A percentile compares a stretch with the other conserved stretches of the same genome.
phyloP scores from a whole-genome alignment of 2,329 filamentous ascomycete species.

The Fusarium succisae region DNA sequence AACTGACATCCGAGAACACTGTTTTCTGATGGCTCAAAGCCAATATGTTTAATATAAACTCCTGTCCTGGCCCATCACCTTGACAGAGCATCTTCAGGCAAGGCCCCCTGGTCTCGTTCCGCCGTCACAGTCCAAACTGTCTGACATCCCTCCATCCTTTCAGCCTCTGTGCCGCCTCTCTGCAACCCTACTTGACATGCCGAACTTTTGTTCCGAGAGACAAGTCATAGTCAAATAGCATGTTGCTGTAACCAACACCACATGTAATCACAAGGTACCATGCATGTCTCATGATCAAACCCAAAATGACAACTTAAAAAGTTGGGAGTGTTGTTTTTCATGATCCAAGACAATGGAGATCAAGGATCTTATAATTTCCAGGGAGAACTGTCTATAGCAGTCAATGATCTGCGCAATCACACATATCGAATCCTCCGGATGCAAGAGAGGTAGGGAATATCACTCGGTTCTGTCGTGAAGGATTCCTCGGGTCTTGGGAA shows the following conservation, averaged over 20 bases:
- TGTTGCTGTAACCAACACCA: constrained; percentile 1
- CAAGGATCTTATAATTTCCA: not conserved
- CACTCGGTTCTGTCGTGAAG: not conserved
- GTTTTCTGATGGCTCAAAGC: not conserved
- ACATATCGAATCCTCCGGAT: not conserved
- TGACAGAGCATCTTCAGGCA: not conserved
- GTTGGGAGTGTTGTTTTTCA: not conserved
- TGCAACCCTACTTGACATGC: constrained; percentile 6
- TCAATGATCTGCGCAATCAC: not conserved
- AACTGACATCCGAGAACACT: not conserved
- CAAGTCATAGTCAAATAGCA: not conserved
- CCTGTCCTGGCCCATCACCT: not conserved
- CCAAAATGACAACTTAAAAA: not conserved
- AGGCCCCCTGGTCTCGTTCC: constrained; percentile 20
- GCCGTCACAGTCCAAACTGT: constrained; percentile 11
- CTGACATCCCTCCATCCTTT: constrained; percentile 7
- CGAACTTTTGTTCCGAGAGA: not conserved
- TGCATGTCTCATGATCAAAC: constrained; percentile 1
- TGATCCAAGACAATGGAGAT: not conserved
- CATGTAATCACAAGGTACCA: not conserved
- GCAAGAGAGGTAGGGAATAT: not conserved
- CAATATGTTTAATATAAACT: not conserved
- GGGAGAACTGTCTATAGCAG: not conserved
- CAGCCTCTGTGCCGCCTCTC: not conserved
- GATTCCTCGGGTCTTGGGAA: not conserved